Base-by-base conservation (phyloP, 1,284 basidiomycete species). In the Stygiomarasmius scandens region DNA sequence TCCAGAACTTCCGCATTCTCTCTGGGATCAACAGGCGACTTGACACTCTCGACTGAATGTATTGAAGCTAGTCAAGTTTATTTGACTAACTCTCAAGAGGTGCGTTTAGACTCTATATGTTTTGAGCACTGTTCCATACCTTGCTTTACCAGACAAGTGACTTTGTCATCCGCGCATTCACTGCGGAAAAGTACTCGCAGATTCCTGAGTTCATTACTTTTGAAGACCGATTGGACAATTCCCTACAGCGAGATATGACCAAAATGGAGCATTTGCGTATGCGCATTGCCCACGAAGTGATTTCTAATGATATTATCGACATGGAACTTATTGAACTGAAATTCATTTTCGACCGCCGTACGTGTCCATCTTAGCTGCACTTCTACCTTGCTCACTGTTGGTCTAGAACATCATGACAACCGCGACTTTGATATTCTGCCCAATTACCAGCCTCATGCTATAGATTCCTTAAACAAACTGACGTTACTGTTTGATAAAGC, bases 291-390 rank as follows among this genome's bases (percentile, higher is more conserved):
- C 88, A 92, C 58, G 92, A 93, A 66, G 74, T 78, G 14, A 77
- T 91, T 50, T 81, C 76, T 48, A 77, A 82, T 2, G 89, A 92
- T 59, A 72, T 90, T 44, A 78, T 90, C 56, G 87, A 92, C 62
- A 84, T 89, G 81, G 90, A 93, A 67, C 78, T 92, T 50, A 88
- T 92, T 58, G 90, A 92, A 64, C 75, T 93, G 55, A 91, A 92
- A 69, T 91, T 92, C 67, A 86, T 90, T 67, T 90, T 92, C 66
- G 87, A 91, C 66, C 84, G 90, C 53, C 74, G 90, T 92, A 67
- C 55, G 86, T 50, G 53, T 46, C 50, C 52, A 41, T 52, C 49
- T 54, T 49, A 16, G 52, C 32, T 55, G 22, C 45, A 46, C 14
- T 50, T 34, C 4, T 10, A 9, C 10, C 43, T 61, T 54, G 62